Evolutionary conservation across 352 stramenopile genomes (phyloP).

Genomic region (Phytopythium kandeliae): DNA sequence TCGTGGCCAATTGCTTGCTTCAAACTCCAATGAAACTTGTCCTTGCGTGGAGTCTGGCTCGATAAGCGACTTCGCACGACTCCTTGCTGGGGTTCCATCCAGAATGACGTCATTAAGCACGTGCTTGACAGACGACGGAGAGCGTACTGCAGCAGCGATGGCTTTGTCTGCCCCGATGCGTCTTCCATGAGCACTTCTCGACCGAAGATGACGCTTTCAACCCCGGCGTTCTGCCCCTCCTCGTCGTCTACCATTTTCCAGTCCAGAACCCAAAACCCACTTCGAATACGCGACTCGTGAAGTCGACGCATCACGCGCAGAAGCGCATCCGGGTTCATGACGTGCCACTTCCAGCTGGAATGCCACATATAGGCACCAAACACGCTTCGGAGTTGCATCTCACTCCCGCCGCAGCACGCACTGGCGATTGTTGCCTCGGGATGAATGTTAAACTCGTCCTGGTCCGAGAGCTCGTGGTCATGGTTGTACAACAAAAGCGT

Average conservation of each 20-base stretch:
- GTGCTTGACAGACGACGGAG: slow-evolving; percentile 67
- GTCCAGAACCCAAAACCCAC: slow-evolving; percentile 81
- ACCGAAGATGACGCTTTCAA: slow-evolving; percentile 75
- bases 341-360: slow-evolving; percentile 79
- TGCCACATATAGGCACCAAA: slow-evolving; percentile 88
- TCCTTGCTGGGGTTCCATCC: slow-evolving; percentile 85
- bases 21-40: slow-evolving; percentile 64
- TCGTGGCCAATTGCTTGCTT: slow-evolving; percentile 69
- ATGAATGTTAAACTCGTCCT: slow-evolving; percentile 24
- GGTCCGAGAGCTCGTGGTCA: slow-evolving; percentile 22
- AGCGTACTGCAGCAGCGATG: slow-evolving; percentile 75
- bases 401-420: slow-evolving; percentile 72
- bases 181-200: slow-evolving; percentile 83
- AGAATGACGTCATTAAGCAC: slow-evolving; percentile 82
- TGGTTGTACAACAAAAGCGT: slow-evolving; percentile 51
- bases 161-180: slow-evolving; percentile 65
- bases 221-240: slow-evolving; percentile 34
- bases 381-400: slow-evolving; percentile 64
- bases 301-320: slow-evolving; percentile 65
- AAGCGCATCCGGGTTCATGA: slow-evolving; percentile 44
- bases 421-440: slow-evolving; percentile 23
- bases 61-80: slow-evolving; percentile 55
- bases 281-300: slow-evolving; percentile 59
- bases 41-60: slow-evolving; percentile 18
- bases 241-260: slow-evolving; percentile 68